A percentile compares a stretch with the other conserved stretches of the same genome.
Conservation (phyloP, 2,329 filamentous ascomycete species). For the Fusarium compactum region DNA sequence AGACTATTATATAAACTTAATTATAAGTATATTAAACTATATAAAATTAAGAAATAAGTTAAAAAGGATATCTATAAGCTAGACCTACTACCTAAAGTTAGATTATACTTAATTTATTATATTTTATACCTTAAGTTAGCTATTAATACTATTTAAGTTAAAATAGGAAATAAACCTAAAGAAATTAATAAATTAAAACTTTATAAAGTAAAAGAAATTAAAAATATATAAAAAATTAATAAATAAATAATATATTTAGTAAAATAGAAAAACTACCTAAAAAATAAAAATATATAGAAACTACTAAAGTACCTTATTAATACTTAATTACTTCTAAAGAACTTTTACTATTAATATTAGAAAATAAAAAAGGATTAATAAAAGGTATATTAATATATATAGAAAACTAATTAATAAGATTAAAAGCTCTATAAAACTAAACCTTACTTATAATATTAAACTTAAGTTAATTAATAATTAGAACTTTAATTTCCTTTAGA, state of each 20-base stretch:
- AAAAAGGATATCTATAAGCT: too few relatives aligned
- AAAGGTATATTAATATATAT: too few relatives aligned
- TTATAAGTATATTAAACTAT: conserved; percentile 36
- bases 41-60: too few relatives aligned
- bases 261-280: conserved; percentile 31
- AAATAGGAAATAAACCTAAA: background rate
- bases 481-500: too few relatives aligned
- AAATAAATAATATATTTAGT: background rate
- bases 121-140: conserved; percentile 18
- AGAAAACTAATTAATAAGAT: too few relatives aligned
- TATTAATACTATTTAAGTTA: background rate
- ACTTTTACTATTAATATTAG: too few relatives aligned
- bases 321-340: background rate
- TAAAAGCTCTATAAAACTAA: too few relatives aligned
- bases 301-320: conserved; percentile 23
- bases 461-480: too few relatives aligned
- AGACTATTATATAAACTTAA: conserved; percentile 39
- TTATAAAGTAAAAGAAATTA: background rate
- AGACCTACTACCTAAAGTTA: too few relatives aligned
- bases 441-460: too few relatives aligned
- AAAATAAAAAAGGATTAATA: too few relatives aligned
- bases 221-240: background rate
- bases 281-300: conserved; percentile 40
- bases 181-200: background rate
- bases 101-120: too few relatives aligned